phyloP scores from a whole-genome alignment of 768 basidiomycete genomes.

The Lanmaoa rubissima region DNA sequence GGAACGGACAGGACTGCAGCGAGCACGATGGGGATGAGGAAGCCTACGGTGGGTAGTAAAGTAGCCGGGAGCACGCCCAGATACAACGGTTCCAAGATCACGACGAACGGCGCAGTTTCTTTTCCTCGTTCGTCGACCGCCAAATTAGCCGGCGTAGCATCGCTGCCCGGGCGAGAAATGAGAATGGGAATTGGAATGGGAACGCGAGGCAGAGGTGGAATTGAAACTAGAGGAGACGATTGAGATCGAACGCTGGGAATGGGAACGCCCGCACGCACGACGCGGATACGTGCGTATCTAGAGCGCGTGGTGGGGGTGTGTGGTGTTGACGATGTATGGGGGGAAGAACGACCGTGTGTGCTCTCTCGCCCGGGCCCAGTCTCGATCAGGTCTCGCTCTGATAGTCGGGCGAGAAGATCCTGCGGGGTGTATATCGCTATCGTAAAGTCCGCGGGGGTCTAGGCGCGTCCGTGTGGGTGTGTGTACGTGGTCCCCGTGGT shows the following conservation, averaged over 20 bases:
- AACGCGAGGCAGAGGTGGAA: not conserved
- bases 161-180: not conserved
- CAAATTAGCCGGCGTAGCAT: not conserved
- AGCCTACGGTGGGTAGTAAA: constrained; percentile 35
- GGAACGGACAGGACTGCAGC: constrained; percentile 22
- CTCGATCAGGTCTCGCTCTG: not conserved
- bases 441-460: constrained; percentile 47
- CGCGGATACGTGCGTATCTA: constrained; percentile 58
- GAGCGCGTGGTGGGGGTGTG: constrained; percentile 33
- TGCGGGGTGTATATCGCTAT: constrained; percentile 40
- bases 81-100: constrained; percentile 58
- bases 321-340: constrained; percentile 5
- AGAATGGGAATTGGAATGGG: not conserved
- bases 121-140: not conserved
- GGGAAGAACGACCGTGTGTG: constrained; percentile 6
- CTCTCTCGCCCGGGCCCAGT: not conserved
- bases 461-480: not conserved
- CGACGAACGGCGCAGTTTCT: constrained; percentile 43
- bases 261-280: constrained; percentile 51
- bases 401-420: constrained; percentile 22
- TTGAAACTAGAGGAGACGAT: not conserved
- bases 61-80: constrained; percentile 59
- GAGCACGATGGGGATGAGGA: constrained; percentile 31
- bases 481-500: no score
- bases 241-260: constrained; percentile 32